These are phyloP conservation scores for Carex scoparia DNA, from an alignment of 176 grass and related monocot genomes.

Conservation along the genomic window DNA sequence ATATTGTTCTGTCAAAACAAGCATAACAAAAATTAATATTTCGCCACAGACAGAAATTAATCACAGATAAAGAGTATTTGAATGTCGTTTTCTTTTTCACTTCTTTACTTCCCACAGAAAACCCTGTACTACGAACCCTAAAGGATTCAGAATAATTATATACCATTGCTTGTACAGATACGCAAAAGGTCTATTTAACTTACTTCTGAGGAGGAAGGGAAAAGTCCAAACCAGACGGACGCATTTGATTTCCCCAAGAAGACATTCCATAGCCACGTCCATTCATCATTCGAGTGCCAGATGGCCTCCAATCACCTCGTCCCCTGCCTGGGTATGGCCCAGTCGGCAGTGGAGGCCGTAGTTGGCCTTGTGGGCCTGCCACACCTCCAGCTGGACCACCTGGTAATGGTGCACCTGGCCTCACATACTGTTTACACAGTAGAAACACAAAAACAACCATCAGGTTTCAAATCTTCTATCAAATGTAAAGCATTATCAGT, in stretches of 20 bases:
- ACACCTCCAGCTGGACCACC: slow-evolving; percentile 45
- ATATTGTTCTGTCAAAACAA: slow-evolving; percentile 58
- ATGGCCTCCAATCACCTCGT: slow-evolving; percentile 89
- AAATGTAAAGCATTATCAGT: neutral
- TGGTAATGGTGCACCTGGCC: slow-evolving; percentile 57
- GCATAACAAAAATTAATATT: slow-evolving; percentile 11
- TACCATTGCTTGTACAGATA: neutral
- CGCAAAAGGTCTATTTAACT: slow-evolving; percentile 20
- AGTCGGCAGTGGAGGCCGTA: slow-evolving; percentile 52
- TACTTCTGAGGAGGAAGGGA: slow-evolving; percentile 95
- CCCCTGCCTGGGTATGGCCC: slow-evolving; percentile 68
- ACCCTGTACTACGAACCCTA: too few species aligned
- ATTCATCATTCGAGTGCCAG: slow-evolving; percentile 58
- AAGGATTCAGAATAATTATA: neutral
- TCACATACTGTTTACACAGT: slow-evolving; percentile 60
- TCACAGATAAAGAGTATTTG: neutral
- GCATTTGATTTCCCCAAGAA: slow-evolving; percentile 72
- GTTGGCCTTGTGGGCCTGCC: slow-evolving; percentile 43
- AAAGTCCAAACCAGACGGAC: slow-evolving; percentile 82
- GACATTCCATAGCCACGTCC: slow-evolving; percentile 51
- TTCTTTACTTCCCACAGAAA: neutral
- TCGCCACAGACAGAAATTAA: neutral
- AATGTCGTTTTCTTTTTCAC: neutral
- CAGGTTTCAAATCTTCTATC: slow-evolving; percentile 6
- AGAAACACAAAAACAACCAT: slow-evolving; percentile 6